Evolutionary conservation across 148 eudicot genomes (phyloP).

Genomic region (Rhododendron kiyosumense): DNA sequence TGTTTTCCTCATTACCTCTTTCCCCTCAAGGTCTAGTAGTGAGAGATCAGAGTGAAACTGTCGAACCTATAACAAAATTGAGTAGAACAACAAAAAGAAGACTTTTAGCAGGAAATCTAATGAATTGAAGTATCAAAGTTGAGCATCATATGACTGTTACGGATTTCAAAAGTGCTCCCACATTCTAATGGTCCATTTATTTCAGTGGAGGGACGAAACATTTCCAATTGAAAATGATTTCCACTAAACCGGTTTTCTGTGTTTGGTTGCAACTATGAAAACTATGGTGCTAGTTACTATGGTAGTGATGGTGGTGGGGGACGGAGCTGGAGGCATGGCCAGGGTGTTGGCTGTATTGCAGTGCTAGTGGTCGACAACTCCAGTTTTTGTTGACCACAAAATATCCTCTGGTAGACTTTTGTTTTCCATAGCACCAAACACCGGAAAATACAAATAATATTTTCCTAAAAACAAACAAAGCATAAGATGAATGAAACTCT

Average conservation of each 20-base stretch:
- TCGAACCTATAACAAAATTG: slow-evolving; percentile 43
- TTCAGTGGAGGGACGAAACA: background rate
- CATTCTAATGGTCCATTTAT: background rate
- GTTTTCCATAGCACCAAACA: background rate
- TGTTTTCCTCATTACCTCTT: slow-evolving; percentile 90
- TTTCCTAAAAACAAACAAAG: background rate
- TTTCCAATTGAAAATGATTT: background rate
- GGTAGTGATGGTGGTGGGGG: background rate
- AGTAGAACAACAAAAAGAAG: slow-evolving; percentile 14
- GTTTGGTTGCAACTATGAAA: background rate
- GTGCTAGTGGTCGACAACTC: background rate
- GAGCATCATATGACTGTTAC: background rate
- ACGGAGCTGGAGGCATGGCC: background rate
- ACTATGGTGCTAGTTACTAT: background rate
- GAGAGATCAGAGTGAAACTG: slow-evolving; percentile 89
- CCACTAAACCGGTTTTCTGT: background rate
- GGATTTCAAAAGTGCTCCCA: background rate
- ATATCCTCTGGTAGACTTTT: background rate
- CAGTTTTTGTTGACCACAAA: background rate
- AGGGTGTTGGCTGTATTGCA: background rate
- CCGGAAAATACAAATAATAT: background rate
- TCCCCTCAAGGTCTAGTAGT: slow-evolving; percentile 75
- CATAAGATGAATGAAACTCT: background rate
- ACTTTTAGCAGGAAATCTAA: background rate
- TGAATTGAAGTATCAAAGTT: background rate